Evolutionary conservation across 306 rosid genomes (phyloP), one percentile per base, ranked within the genome.

Genomic region (Casuarina equisetifolia): DNA sequence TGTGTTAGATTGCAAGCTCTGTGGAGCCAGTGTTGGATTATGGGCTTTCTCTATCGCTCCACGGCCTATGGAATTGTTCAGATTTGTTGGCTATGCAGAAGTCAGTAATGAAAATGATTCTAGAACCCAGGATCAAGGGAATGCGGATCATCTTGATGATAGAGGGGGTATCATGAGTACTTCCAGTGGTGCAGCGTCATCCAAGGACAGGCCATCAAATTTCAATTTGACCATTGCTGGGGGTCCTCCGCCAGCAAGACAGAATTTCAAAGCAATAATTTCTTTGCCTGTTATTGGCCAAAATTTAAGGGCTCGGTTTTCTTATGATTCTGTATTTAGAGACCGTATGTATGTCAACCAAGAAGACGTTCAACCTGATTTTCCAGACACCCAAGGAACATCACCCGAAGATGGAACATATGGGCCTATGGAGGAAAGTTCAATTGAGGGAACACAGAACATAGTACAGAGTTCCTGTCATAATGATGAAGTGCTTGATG

Each of bases 1-100:
- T 72, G 97, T 91, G 76, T 85, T 95, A 73, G 97, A 92, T 84
- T 95, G 99, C 84, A 77, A 81, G 78, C 89, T 91, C 36, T 95
- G 98, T 82, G 99, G 99, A 71, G 99, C 99, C 17, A 87, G 90
- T 73, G 90, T 91, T 73, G 99, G 99, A 74, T 88, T 95, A 75
- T 95, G 99, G 99, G 84, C 94, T 70, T 95, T 95, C 84, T 72
- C 82, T 74, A 86, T 88, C 4, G 78, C 87, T 81, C 73, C 88
- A 61, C 88, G 74, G 67, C 97, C 99, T 55, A 80, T 88, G 74
- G 96, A 95, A 75, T 74, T 87, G 78, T 69, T 95, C 74, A 87
- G 93, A 80, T 73, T 95, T 82, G 89, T 88, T 80, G 99, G 99
- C 57, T 71, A 82, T 77, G 78, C 89, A 74, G 96, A 88, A 76